Percentiles rank a stretch among this genome's conserved stretches.
Conservation (phyloP, 2,329 filamentous ascomycete genomes). For the Penicillium sp. region DNA sequence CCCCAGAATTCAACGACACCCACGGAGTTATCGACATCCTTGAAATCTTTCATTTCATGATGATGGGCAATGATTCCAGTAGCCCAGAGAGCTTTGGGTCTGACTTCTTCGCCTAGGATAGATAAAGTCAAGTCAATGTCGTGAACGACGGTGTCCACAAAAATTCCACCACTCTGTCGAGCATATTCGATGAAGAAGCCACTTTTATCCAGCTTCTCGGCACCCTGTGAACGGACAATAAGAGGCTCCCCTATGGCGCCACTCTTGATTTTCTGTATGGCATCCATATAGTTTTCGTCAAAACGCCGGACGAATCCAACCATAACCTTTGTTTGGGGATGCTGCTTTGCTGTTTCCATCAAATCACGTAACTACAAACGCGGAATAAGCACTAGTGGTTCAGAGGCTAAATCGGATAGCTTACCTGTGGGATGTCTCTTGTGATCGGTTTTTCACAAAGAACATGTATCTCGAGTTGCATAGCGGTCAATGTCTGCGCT, state of each 20-base stretch:
- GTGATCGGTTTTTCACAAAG: constrained; percentile 44
- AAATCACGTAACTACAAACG: neutral
- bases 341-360: neutral
- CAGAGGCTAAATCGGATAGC: too few species aligned
- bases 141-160: constrained; percentile 60
- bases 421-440: neutral
- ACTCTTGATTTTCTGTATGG: constrained; percentile 42
- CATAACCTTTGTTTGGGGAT: constrained; percentile 49
- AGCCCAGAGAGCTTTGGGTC: constrained; percentile 47
- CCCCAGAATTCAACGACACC: constrained; percentile 55
- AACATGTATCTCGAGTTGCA: constrained; percentile 45
- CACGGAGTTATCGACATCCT: constrained; percentile 52
- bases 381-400: too few species aligned
- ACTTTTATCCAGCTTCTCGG: constrained; percentile 53
- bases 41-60: constrained; percentile 46
- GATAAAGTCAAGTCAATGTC: constrained; percentile 56
- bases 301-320: constrained; percentile 57
- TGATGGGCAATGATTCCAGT: constrained; percentile 50
- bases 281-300: constrained; percentile 55
- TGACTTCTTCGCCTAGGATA: constrained; percentile 48
- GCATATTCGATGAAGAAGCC: constrained; percentile 61
- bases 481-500: constrained; percentile 49
- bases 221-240: constrained; percentile 55
- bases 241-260: constrained; percentile 51
- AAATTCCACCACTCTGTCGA: constrained; percentile 55